Conservation (phyloP, 78 protist species). For the Dictyostelium intermedium region DNA sequence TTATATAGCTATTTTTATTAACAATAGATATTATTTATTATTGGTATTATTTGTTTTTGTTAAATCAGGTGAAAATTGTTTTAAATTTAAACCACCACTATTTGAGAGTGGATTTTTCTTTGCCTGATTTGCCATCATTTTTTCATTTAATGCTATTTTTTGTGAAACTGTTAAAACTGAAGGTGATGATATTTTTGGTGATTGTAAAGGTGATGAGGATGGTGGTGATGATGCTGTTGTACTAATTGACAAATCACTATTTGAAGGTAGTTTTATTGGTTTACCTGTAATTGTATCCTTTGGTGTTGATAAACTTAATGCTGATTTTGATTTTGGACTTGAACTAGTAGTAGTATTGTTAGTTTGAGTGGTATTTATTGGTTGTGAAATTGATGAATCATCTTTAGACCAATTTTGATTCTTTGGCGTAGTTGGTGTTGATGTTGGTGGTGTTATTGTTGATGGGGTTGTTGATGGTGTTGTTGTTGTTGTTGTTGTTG, state of each 20-base stretch:
- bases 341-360: background rate
- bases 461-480: background rate
- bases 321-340: constrained; percentile 12
- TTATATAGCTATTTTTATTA: background rate
- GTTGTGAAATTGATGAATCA: background rate
- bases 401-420: background rate
- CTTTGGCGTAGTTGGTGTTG: background rate
- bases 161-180: constrained; percentile 11
- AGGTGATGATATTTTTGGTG: constrained; percentile 6
- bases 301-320: constrained; percentile 6
- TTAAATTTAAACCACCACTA: background rate
- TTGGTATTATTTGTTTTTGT: background rate
- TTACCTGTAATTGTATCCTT: background rate
- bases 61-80: background rate
- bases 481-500: background rate
- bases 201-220: background rate
- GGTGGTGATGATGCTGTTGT: background rate
- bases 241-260: background rate
- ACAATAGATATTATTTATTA: background rate
- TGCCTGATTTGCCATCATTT: background rate
- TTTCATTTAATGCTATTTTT: constrained; percentile 17
- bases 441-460: too few species aligned
- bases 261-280: constrained; percentile 8
- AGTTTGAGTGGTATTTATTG: background rate
- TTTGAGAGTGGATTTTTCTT: background rate